phyloP scores from a whole-genome alignment of 371 early-diverging fungal species.

The Gilbertella persicaria region DNA sequence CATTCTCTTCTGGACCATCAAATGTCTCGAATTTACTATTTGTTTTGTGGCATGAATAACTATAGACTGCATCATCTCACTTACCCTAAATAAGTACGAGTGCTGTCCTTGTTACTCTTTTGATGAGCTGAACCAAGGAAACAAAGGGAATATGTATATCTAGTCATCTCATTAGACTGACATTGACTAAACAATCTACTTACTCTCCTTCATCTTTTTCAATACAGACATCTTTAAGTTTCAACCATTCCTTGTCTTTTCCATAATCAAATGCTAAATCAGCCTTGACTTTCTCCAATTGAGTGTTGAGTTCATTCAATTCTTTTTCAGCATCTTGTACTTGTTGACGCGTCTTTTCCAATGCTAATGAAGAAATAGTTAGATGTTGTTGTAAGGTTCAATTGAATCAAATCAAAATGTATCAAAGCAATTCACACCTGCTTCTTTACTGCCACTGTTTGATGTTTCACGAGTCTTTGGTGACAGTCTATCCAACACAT shows the following conservation, averaged over 20 bases:
- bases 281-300: constrained; percentile 39
- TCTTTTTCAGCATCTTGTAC: constrained; percentile 43
- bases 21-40: constrained; percentile 39
- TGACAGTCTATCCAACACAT: constrained; percentile 13
- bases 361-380: constrained; percentile 21
- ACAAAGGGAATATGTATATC: constrained; percentile 85
- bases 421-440: constrained; percentile 16
- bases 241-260: constrained; percentile 57
- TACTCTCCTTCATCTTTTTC: constrained; percentile 74
- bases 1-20: constrained; percentile 29
- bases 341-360: constrained; percentile 36
- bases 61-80: no score
- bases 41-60: no score
- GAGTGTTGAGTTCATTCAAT: constrained; percentile 29
- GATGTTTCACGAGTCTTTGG: neutral
- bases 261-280: constrained; percentile 67
- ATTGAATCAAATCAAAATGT: neutral
- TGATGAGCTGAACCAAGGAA: constrained; percentile 77
- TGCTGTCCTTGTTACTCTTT: constrained; percentile 59
- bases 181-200: constrained; percentile 21
- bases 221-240: constrained; percentile 70
- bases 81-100: constrained; percentile 73
- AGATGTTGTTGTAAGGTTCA: neutral
- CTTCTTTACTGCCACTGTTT: constrained; percentile 5
- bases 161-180: constrained; percentile 13